Evolutionary conservation across 805 yeast genomes (phyloP).

Genomic region (Nakazawaea ernobii): DNA sequence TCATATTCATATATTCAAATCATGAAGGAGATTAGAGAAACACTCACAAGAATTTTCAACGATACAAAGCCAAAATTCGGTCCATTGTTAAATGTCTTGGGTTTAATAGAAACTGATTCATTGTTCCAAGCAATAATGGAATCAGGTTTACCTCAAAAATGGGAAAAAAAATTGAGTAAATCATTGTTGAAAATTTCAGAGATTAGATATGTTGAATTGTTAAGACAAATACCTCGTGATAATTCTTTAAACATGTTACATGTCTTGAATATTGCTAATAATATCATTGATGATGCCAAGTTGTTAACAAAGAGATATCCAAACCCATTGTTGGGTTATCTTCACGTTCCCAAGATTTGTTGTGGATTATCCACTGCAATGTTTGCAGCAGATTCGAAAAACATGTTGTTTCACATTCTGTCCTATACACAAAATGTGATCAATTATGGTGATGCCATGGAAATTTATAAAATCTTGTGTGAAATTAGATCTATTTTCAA

Average conservation of each 20-base stretch:
- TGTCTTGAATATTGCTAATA: constrained; percentile 43
- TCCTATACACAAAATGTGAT: constrained; percentile 30
- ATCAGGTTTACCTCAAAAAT: background rate
- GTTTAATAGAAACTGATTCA: constrained; percentile 29
- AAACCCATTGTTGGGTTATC: constrained; percentile 52
- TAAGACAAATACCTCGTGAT: constrained; percentile 52
- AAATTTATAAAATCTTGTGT: constrained; percentile 45
- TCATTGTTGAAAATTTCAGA: constrained; percentile 32
- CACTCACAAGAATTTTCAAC: constrained; percentile 29
- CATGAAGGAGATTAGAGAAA: constrained; percentile 31
- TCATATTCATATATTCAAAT: constrained; percentile 39
- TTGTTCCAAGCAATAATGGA: constrained; percentile 19
- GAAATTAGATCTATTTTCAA: constrained; percentile 46
- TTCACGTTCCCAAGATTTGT: constrained; percentile 45
- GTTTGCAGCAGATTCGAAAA: constrained; percentile 47
- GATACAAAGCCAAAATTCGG: constrained; percentile 53
- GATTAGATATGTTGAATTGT: constrained; percentile 30
- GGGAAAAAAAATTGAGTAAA: constrained; percentile 30
- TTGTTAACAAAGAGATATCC: constrained; percentile 54
- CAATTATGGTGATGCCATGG: constrained; percentile 51
- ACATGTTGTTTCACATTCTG: constrained; percentile 44
- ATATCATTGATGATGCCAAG: constrained; percentile 43
- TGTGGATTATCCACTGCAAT: constrained; percentile 45
- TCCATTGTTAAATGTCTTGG: constrained; percentile 40
- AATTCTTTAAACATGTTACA: constrained; percentile 5